These are phyloP conservation scores for Spergularia azorica DNA, from an alignment of 179 eudicot species.

Conservation along the genomic window DNA sequence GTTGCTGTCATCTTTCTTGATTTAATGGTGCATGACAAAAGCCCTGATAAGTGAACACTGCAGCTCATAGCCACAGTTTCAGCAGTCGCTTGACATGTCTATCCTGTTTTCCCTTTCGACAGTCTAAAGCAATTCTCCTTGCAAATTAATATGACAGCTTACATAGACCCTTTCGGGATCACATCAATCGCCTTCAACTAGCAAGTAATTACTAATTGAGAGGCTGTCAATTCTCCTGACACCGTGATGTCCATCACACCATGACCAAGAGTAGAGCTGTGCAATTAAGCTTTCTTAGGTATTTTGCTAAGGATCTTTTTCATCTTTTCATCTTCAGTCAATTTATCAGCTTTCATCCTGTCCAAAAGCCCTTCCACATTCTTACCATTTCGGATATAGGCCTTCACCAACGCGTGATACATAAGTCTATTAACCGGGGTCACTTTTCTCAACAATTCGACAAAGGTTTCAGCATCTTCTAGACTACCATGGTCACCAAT, in stretches of 20 bases:
- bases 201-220: too few relatives aligned
- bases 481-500: conserved; percentile 53
- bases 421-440: conserved; percentile 45
- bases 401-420: conserved; percentile 61
- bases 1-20: neutral
- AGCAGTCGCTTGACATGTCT: neutral
- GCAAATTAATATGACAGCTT: too few relatives aligned
- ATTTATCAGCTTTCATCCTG: conserved; percentile 57
- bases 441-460: conserved; percentile 44
- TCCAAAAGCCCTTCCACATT: conserved; percentile 47
- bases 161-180: too few relatives aligned
- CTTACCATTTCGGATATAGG: conserved; percentile 48
- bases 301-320: conserved; percentile 42
- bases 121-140: neutral
- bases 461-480: conserved; percentile 54
- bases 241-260: neutral
- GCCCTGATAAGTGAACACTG: neutral
- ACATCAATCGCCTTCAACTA: too few relatives aligned
- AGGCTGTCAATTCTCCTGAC: neutral
- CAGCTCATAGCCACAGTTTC: conserved; percentile 1
- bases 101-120: neutral
- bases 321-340: conserved; percentile 52
- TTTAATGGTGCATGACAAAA: neutral
- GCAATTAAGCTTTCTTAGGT: neutral
- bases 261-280: too few relatives aligned